Evolutionary conservation across 805 yeast genomes (phyloP).

Genomic region (Ogataea henricii): DNA sequence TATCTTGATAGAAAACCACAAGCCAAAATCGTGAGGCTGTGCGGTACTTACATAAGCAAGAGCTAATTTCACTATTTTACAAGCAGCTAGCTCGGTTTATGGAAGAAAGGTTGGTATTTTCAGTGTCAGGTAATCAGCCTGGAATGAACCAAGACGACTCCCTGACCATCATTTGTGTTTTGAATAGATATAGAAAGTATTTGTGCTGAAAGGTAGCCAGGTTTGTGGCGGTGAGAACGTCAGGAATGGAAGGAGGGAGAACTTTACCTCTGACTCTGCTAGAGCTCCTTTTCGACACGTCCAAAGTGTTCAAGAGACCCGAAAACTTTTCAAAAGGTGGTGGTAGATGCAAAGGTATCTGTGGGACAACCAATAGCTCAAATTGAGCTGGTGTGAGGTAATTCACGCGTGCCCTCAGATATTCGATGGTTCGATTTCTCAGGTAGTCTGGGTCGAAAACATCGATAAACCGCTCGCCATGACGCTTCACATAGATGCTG

Average conservation of each 20-base stretch:
- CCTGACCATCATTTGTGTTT: conserved; percentile 2
- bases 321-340: conserved; percentile 13
- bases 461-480: conserved; percentile 1
- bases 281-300: background rate
- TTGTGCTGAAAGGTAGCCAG: conserved; percentile 18
- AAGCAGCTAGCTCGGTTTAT: too few relatives aligned
- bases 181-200: conserved; percentile 13
- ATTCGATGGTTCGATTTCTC: conserved; percentile 13
- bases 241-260: conserved; percentile 11
- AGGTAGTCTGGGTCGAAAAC: conserved; percentile 10
- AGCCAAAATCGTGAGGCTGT: background rate
- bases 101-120: too few relatives aligned
- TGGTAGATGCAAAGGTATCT: conserved; percentile 15
- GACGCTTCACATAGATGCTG: conserved; percentile 5
- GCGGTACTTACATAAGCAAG: too few relatives aligned
- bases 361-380: conserved; percentile 12
- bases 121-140: background rate
- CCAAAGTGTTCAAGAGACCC: background rate
- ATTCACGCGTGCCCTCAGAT: conserved; percentile 9
- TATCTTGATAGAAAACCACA: background rate
- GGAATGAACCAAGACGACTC: background rate
- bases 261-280: background rate
- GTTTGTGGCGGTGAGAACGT: conserved; percentile 11
- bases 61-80: too few relatives aligned
- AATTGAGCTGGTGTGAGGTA: conserved; percentile 11